phyloP scores from a whole-genome alignment of 2,329 filamentous ascomycete genomes.

The Ceratocystis diversiconidia region DNA sequence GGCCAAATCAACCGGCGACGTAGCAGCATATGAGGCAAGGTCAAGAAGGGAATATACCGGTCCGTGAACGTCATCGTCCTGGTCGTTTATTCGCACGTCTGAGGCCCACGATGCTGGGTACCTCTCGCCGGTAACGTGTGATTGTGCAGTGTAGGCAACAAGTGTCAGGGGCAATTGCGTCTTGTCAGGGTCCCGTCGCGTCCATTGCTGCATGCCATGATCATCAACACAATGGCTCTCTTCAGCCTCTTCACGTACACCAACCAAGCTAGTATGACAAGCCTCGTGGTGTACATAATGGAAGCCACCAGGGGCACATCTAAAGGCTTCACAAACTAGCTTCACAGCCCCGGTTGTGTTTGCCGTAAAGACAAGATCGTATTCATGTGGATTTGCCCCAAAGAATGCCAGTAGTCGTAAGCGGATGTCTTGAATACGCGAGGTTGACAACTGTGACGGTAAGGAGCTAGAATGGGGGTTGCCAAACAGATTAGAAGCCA shows the following conservation, averaged over 20 bases:
- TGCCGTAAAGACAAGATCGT: slow-evolving; percentile 46
- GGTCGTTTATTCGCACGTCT: slow-evolving; percentile 23
- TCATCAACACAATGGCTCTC: slow-evolving; percentile 47
- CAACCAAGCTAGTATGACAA: slow-evolving; percentile 50
- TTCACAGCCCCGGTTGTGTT: slow-evolving; percentile 52
- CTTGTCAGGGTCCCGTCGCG: slow-evolving; percentile 22
- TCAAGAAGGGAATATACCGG: slow-evolving; percentile 41
- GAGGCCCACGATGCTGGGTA: slow-evolving; percentile 44
- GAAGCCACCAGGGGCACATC: slow-evolving; percentile 36
- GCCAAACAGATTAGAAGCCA: slow-evolving; percentile 45
- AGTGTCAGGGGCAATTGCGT: slow-evolving; percentile 21
- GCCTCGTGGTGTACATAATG: slow-evolving; percentile 49
- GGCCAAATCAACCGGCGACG: slow-evolving; percentile 41
- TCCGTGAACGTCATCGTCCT: slow-evolving; percentile 15
- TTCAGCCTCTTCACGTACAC: slow-evolving; percentile 47
- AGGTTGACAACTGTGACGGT: slow-evolving; percentile 42
- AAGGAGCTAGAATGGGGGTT: slow-evolving; percentile 54
- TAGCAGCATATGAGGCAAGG: slow-evolving; percentile 51
- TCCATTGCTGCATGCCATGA: slow-evolving; percentile 33
- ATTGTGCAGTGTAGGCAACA: slow-evolving; percentile 55
- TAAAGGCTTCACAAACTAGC: slow-evolving; percentile 43
- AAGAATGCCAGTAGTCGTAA: slow-evolving; percentile 42
- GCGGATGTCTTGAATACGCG: slow-evolving; percentile 42
- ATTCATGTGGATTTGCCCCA: slow-evolving; percentile 42
- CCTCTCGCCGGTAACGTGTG: slow-evolving; percentile 53